A percentile compares a stretch with the other conserved stretches of the same genome.
phyloP scores from a whole-genome alignment of 768 basidiomycete species.

The Russula ochroleuca region DNA sequence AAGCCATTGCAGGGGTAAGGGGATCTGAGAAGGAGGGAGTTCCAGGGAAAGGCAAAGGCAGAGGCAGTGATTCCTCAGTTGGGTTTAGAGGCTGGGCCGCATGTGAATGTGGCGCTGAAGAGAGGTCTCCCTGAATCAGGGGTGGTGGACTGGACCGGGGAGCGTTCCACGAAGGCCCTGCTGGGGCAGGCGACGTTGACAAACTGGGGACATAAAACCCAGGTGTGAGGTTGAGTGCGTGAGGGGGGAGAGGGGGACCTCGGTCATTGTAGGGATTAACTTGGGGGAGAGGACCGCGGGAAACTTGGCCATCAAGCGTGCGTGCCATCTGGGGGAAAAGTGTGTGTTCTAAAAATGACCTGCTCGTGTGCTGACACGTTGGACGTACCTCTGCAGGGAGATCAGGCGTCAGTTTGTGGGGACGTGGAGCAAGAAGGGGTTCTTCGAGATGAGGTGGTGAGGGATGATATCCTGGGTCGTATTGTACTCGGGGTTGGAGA shows the following conservation, averaged over 20 bases:
- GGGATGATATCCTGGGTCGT: slow-evolving; percentile 7
- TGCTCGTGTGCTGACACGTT: slow-evolving; percentile 3
- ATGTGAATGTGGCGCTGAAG: slow-evolving; percentile 29
- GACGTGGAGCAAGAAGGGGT: slow-evolving; percentile 60
- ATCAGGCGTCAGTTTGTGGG: slow-evolving; percentile 56
- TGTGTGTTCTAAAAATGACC: slow-evolving; percentile 10
- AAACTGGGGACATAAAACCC: slow-evolving; percentile 23
- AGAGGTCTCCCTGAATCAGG: slow-evolving; percentile 29
- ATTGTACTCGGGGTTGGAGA: background rate
- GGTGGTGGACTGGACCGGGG: slow-evolving; percentile 31
- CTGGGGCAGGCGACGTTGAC: slow-evolving; percentile 26
- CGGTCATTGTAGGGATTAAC: slow-evolving; percentile 27
- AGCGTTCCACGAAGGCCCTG: slow-evolving; percentile 30
- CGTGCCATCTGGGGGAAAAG: slow-evolving; percentile 53
- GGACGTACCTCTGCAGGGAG: slow-evolving; percentile 59
- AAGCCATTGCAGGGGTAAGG: slow-evolving; percentile 27
- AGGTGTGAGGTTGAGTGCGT: slow-evolving; percentile 26
- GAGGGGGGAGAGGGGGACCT: slow-evolving; percentile 31
- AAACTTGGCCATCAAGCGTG: slow-evolving; percentile 49
- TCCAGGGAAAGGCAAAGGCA: slow-evolving; percentile 3
- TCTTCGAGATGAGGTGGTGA: slow-evolving; percentile 49
- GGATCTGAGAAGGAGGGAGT: slow-evolving; percentile 13
- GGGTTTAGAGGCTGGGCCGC: slow-evolving; percentile 17
- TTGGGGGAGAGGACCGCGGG: slow-evolving; percentile 22
- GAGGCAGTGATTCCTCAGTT: background rate